Evolutionary conservation across 2,329 filamentous ascomycete species (phyloP).

Genomic region (Alternaria ventricosa): DNA sequence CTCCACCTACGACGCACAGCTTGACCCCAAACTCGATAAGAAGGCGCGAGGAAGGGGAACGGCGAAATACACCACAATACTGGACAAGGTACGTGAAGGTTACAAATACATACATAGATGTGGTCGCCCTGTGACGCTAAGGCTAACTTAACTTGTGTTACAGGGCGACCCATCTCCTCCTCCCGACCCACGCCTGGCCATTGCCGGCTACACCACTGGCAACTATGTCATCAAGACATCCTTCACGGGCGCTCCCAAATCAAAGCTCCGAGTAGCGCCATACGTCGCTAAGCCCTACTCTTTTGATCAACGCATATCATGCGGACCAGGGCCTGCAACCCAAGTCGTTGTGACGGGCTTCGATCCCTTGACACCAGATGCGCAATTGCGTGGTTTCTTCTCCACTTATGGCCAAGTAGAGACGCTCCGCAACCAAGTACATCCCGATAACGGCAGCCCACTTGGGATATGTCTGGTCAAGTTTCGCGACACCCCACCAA

Average conservation of each 20-base stretch:
- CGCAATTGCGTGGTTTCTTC: conserved; percentile 77
- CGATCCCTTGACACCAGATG: conserved; percentile 83
- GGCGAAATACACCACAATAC: conserved; percentile 60
- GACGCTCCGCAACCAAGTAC: conserved; percentile 90
- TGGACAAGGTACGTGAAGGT: conserved; percentile 53
- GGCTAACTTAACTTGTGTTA: conserved; percentile 52
- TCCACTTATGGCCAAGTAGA: conserved; percentile 85
- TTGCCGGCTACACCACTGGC: conserved; percentile 65
- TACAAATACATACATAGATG: conserved; percentile 39
- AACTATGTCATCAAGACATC: conserved; percentile 57
- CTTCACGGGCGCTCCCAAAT: conserved; percentile 69
- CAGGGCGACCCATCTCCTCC: conserved; percentile 81
- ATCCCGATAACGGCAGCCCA: conserved; percentile 92
- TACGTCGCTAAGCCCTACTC: conserved; percentile 83
- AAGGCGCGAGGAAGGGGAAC: conserved; percentile 56
- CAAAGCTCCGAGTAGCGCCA: conserved; percentile 72
- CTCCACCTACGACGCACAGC: conserved; percentile 68
- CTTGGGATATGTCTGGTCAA: conserved; percentile 91
- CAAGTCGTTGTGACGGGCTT: conserved; percentile 97
- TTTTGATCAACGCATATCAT: conserved; percentile 81
- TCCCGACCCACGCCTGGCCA: conserved; percentile 80
- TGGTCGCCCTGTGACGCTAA: conserved; percentile 51
- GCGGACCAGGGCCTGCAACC: conserved; percentile 86
- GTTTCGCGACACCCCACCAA: conserved; percentile 74
- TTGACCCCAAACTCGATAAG: conserved; percentile 63